These are phyloP conservation scores for Entoloma clypeatum DNA, from an alignment of 1,284 basidiomycete genomes.

Conservation along the genomic window DNA sequence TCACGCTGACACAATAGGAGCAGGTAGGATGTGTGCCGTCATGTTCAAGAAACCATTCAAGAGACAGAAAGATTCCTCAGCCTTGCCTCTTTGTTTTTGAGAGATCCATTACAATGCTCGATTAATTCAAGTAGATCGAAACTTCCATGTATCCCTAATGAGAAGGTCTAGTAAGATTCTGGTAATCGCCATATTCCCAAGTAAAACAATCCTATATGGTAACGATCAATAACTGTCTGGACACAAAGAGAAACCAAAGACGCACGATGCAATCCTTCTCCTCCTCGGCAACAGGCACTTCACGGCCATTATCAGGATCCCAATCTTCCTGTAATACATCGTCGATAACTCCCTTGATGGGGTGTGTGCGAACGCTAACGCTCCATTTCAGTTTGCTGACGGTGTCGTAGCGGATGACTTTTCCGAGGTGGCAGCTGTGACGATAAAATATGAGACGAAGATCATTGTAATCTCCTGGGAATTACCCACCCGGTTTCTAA, in stretches of 20 bases:
- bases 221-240: not conserved
- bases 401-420: slow-evolving; percentile 86
- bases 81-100: too few species aligned
- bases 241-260: slow-evolving; percentile 1
- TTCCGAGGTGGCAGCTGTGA: slow-evolving; percentile 72
- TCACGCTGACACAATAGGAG: too few species aligned
- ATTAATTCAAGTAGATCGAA: too few species aligned
- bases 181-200: slow-evolving; percentile 62
- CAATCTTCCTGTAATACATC: slow-evolving; percentile 70
- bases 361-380: slow-evolving; percentile 75
- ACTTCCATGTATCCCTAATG: not conserved
- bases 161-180: slow-evolving; percentile 22
- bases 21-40: too few species aligned
- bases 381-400: slow-evolving; percentile 81
- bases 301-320: slow-evolving; percentile 40
- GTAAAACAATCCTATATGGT: slow-evolving; percentile 56
- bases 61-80: too few species aligned
- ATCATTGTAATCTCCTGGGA: slow-evolving; percentile 3
- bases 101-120: too few species aligned
- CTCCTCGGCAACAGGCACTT: slow-evolving; percentile 40
- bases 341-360: slow-evolving; percentile 74
- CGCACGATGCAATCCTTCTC: slow-evolving; percentile 48
- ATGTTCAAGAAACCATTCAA: too few species aligned
- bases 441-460: slow-evolving; percentile 10
- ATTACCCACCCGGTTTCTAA: slow-evolving; percentile 48